A percentile compares a stretch with the other conserved stretches of the same genome.
Conservation (phyloP, 495 filamentous ascomycete species). For the Aspergillus cavernicola region DNA sequence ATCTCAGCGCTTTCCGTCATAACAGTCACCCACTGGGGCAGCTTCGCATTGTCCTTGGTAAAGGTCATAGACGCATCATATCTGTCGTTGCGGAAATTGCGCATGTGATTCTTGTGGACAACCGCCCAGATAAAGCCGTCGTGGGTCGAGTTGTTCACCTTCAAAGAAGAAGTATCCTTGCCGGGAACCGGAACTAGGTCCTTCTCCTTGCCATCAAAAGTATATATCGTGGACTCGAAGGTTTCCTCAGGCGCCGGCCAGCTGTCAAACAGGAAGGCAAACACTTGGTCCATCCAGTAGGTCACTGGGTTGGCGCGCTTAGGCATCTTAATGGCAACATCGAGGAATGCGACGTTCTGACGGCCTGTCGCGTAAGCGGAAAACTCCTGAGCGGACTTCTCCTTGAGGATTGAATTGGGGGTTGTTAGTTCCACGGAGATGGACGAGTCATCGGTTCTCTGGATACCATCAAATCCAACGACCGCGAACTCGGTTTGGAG, state of each 20-base stretch:
- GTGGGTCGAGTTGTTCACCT: constrained; percentile 68
- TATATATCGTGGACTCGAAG: constrained; percentile 70
- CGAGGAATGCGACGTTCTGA: constrained; percentile 87
- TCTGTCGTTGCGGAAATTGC: constrained; percentile 80
- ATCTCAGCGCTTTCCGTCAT: constrained; percentile 97
- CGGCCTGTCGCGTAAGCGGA: constrained; percentile 88
- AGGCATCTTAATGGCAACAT: constrained; percentile 73
- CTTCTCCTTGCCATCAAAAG: constrained; percentile 89
- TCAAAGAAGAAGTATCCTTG: constrained; percentile 37
- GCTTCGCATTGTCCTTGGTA: constrained; percentile 85
- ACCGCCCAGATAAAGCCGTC: constrained; percentile 94
- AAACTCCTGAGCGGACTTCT: constrained; percentile 81
- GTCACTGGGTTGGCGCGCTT: constrained; percentile 89
- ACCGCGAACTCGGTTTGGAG: constrained; percentile 79
- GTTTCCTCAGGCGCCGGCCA: constrained; percentile 63
- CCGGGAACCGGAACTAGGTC: constrained; percentile 64
- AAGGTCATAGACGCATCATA: constrained; percentile 91
- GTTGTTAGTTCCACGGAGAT: constrained; percentile 39
- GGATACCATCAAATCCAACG: constrained; percentile 68
- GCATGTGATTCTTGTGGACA: constrained; percentile 94
- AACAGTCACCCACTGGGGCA: constrained; percentile 88
- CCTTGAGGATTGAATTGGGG: constrained; percentile 66
- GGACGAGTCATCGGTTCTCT: constrained; percentile 27
- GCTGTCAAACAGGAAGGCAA: constrained; percentile 78
- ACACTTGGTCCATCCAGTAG: constrained; percentile 60